A percentile compares a stretch with the other conserved stretches of the same genome.
These are phyloP conservation scores for Tausonia pullulans DNA, from an alignment of 1,284 basidiomycete species.

Conservation along the genomic window DNA sequence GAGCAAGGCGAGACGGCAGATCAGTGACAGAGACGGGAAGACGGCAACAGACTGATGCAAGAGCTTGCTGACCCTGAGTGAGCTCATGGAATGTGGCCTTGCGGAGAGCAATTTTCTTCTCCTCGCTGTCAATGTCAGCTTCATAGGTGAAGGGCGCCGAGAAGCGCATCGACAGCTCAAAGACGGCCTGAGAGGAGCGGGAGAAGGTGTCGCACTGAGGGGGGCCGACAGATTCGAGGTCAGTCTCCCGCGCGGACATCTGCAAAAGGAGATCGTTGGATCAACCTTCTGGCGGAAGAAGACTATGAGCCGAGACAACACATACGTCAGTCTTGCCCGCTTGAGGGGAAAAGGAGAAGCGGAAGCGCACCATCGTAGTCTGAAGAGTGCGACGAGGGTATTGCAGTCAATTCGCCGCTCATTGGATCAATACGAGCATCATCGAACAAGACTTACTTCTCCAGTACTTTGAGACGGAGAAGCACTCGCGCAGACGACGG, in stretches of 20 bases:
- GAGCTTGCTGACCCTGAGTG: slow-evolving; percentile 53
- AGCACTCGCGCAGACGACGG: too few species aligned
- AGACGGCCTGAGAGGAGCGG: slow-evolving; percentile 82
- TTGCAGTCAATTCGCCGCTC: too few species aligned
- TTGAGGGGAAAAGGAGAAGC: background rate
- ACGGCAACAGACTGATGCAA: slow-evolving; percentile 20
- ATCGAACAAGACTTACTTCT: slow-evolving; percentile 30
- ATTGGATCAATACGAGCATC: too few species aligned
- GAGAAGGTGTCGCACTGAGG: slow-evolving; percentile 78
- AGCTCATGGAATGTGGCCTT: slow-evolving; percentile 87
- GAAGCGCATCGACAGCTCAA: slow-evolving; percentile 88
- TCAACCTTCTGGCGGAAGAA: slow-evolving; percentile 71
- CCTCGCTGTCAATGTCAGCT: slow-evolving; percentile 42
- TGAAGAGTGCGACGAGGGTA: too few species aligned
- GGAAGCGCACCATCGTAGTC: background rate
- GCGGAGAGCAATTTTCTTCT: slow-evolving; percentile 58
- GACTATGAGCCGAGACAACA: slow-evolving; percentile 18
- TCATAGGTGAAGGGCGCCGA: slow-evolving; percentile 67
- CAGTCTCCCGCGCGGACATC: background rate
- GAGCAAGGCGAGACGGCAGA: background rate
- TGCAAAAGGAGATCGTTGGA: slow-evolving; percentile 31
- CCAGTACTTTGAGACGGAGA: slow-evolving; percentile 70
- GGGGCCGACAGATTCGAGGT: too few species aligned
- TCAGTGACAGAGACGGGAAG: slow-evolving; percentile 14
- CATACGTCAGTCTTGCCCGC: too few species aligned